Conservation (phyloP, 1,139 yeast genomes). For the Hanseniaspora sp. region DNA sequence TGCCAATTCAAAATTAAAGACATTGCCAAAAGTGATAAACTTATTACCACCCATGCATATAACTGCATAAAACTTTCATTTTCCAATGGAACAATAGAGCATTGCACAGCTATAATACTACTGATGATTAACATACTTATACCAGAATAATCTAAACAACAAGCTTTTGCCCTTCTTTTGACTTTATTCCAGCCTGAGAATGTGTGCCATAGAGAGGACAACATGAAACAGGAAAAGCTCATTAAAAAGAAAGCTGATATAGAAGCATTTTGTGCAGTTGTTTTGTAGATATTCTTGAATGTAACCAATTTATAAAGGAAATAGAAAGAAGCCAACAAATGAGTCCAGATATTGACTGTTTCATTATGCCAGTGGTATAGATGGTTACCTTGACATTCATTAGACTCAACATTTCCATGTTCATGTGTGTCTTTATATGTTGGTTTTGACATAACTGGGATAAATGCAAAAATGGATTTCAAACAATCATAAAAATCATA, state of each 20-base stretch:
- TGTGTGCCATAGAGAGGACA: constrained; percentile 87
- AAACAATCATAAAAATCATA: constrained; percentile 51
- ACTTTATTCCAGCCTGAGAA: constrained; percentile 67
- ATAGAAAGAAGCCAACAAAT: constrained; percentile 54
- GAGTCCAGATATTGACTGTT: constrained; percentile 90
- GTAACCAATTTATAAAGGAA: constrained; percentile 47
- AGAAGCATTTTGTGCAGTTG: constrained; percentile 30
- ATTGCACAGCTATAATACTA: constrained; percentile 74
- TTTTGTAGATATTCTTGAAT: constrained; percentile 45
- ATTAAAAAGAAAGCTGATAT: constrained; percentile 48
- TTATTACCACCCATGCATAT: constrained; percentile 50
- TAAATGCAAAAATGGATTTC: constrained; percentile 22
- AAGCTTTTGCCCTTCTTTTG: constrained; percentile 57
- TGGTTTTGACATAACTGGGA: constrained; percentile 9
- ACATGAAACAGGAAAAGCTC: constrained; percentile 61
- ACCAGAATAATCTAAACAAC: constrained; percentile 93
- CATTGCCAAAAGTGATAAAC: constrained; percentile 57
- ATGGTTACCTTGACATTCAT: constrained; percentile 14
- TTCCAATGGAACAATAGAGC: constrained; percentile 4
- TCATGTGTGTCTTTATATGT: not conserved
- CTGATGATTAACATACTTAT: constrained; percentile 83
- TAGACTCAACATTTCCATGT: not conserved
- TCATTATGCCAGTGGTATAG: constrained; percentile 63
- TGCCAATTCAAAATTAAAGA: constrained; percentile 86
- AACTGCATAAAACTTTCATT: constrained; percentile 49